phyloP scores from a whole-genome alignment of 345 rosid species.

The Citrus unshiu region DNA sequence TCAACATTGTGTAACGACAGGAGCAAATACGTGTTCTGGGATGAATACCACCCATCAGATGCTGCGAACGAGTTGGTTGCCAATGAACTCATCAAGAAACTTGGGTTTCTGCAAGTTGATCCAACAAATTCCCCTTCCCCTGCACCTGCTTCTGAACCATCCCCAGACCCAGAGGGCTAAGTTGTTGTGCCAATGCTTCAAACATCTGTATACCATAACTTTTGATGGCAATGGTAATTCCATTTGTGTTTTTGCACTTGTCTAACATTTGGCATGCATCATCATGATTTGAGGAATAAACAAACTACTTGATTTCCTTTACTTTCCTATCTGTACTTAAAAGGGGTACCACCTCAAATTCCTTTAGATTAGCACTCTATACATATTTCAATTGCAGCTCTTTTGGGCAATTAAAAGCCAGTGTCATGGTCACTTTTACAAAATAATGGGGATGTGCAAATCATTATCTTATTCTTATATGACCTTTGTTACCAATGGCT shows the following conservation, averaged over 20 bases:
- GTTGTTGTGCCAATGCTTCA: background rate
- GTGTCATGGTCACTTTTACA: background rate
- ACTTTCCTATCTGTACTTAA: no score
- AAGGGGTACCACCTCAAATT: no score
- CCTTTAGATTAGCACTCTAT: no score
- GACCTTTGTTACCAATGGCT: background rate
- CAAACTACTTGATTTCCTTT: no score
- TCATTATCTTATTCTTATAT: background rate
- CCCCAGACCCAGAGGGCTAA: slow-evolving; percentile 30
- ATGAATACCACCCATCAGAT: slow-evolving; percentile 94
- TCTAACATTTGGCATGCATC: background rate
- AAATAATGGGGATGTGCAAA: background rate
- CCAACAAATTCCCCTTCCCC: slow-evolving; percentile 31
- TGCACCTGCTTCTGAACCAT: slow-evolving; percentile 44
- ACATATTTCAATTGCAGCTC: background rate
- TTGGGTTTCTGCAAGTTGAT: slow-evolving; percentile 44
- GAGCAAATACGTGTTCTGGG: slow-evolving; percentile 95
- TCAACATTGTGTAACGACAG: slow-evolving; percentile 78
- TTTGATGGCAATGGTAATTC: background rate
- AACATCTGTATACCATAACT: background rate
- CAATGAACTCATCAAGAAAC: slow-evolving; percentile 70
- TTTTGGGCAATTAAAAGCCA: background rate
- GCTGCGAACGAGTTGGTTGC: slow-evolving; percentile 77
- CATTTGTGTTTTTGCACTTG: background rate
- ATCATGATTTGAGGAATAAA: no score